These are phyloP conservation scores for Pontederia crassipes DNA, from an alignment of 176 grass and related monocot species.

Conservation along the genomic window DNA sequence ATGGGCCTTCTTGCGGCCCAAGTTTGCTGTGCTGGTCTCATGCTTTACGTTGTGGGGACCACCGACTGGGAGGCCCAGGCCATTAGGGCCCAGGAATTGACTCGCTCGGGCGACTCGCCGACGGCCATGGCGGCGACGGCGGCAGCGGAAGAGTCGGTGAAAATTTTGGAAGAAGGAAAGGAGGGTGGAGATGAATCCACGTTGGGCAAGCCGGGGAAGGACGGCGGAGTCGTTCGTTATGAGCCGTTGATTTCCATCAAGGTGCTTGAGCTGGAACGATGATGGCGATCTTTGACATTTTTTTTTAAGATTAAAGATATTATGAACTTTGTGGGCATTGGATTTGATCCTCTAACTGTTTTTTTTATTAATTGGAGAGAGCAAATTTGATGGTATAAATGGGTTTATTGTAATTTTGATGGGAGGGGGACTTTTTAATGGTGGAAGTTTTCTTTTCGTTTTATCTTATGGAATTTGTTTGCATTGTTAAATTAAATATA, in stretches of 20 bases:
- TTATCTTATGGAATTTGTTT: too few species aligned
- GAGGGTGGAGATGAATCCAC: slow-evolving; percentile 1
- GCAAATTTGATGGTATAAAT: too few species aligned
- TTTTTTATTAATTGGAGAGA: too few species aligned
- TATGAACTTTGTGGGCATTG: background rate
- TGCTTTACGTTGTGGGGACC: slow-evolving; percentile 66
- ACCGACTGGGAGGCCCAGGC: slow-evolving; percentile 96
- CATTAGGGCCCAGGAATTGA: slow-evolving; percentile 40
- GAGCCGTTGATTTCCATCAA: slow-evolving; percentile 45
- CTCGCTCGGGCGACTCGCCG: background rate
- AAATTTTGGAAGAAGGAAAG: slow-evolving; percentile 7
- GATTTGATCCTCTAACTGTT: too few species aligned
- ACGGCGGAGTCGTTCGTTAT: slow-evolving; percentile 21
- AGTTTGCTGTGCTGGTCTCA: slow-evolving; percentile 69
- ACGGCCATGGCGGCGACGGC: background rate
- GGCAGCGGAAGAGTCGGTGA: background rate
- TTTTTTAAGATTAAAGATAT: background rate
- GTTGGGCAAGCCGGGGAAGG: slow-evolving; percentile 1
- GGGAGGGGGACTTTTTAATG: too few species aligned
- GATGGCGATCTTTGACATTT: background rate
- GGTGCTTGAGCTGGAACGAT: slow-evolving; percentile 4
- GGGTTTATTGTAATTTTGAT: too few species aligned
- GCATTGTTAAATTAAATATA: too few species aligned
- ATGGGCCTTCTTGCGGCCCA: slow-evolving; percentile 78
- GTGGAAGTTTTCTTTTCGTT: too few species aligned